Conservation (phyloP, 139 green algal genomes). For the Micractinium sp. region DNA sequence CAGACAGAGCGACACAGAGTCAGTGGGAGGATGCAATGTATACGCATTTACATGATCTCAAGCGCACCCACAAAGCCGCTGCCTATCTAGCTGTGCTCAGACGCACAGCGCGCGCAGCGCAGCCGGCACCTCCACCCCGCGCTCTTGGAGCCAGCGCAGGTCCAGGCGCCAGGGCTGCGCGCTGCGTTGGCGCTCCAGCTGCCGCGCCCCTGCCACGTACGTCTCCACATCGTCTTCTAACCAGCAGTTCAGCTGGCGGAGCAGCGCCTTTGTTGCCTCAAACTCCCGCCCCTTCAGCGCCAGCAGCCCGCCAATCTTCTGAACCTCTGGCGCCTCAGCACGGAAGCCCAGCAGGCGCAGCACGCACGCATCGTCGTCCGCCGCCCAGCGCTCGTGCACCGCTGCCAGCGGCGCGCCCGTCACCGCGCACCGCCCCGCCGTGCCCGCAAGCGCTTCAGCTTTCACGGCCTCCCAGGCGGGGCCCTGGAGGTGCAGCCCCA, state of each 20-base stretch:
- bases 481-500: not conserved
- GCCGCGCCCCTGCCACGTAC: not conserved
- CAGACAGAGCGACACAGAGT: too few species aligned
- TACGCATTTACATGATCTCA: too few species aligned
- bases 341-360: conserved; percentile 29
- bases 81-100: not conserved
- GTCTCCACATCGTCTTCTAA: not conserved
- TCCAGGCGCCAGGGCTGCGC: conserved; percentile 9
- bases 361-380: not conserved
- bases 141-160: not conserved
- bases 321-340: conserved; percentile 7
- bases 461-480: conserved; percentile 15
- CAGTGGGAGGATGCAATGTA: too few species aligned
- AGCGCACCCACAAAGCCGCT: too few species aligned
- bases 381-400: conserved; percentile 13
- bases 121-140: not conserved
- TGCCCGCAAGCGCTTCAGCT: not conserved
- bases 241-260: conserved; percentile 18
- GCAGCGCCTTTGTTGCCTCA: not conserved
- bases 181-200: not conserved
- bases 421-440: conserved; percentile 5
- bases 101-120: not conserved
- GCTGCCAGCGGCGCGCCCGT: not conserved
- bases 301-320: conserved; percentile 23
- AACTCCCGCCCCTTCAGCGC: not conserved